Evolutionary conservation across 75 land plant species (phyloP), one percentile per base, ranked within the genome.

Genomic region (Cupressus sempervirens): DNA sequence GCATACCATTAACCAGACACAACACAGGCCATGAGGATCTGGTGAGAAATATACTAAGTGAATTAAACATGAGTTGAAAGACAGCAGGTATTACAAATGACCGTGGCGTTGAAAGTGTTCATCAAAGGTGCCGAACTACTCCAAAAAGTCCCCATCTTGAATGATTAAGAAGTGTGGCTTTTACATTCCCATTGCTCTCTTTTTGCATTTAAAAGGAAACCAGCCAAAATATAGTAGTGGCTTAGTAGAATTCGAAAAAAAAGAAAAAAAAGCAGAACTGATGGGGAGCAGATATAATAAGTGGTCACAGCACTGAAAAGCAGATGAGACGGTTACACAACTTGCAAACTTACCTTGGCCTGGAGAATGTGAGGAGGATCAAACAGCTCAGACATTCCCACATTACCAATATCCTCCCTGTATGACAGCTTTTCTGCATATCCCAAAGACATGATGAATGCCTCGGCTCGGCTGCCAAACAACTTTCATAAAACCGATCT

Each of bases 361-460:
- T 93, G 89, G 50, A 97, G 82, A 83, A 88, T 82, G 34, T 83
- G 67, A 74, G 90, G 84, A 48, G 95, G 83, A 89, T 97, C 99
- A 79, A 96, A 96, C 40, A 94, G 76, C 88, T 97, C 99, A 3
- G 95, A 76, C 99, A 97, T 97, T 65, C 99, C 99, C 86, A 97
- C 98, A 7, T 91, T 90, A 29, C 99, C 99, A 81, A 97, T 94
- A 86, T 97, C 99, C 67, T 98, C 99, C 81, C 89, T 93, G 85
- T 86, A 96, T 6, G 99, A 96, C 16, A 97, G 91, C 94, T 97
- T 97, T 92, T 97, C 91, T 14, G 99, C 99, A 85, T 97, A 97
- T 14, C 99, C 98, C 82, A 97, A 86, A 84, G 99, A 93, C 95
- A 96, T 96, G 32, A 32, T 72, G 74, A 62, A 62, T 62, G 67